A percentile compares a stretch with the other conserved stretches of the same genome.
These are phyloP conservation scores for Boletus tylopilopsis DNA, from an alignment of 768 basidiomycete genomes.

Conservation along the genomic window DNA sequence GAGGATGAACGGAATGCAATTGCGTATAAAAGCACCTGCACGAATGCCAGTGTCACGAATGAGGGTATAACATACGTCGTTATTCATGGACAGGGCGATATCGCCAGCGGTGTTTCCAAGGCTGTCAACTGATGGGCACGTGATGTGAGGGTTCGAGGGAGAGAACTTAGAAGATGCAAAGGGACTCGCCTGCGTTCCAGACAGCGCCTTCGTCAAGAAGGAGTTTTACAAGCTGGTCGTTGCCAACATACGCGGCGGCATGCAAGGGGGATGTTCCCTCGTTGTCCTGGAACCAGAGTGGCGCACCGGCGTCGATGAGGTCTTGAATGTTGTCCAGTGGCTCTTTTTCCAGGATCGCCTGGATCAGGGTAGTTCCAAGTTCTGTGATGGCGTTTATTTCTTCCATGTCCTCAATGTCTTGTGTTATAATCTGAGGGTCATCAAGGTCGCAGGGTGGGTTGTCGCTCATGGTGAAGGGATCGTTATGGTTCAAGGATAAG, in stretches of 20 bases:
- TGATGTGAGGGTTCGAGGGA: neutral
- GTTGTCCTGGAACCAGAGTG: conserved; percentile 87
- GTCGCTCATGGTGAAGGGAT: conserved; percentile 12
- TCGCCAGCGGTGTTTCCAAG: conserved; percentile 84
- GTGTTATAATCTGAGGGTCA: conserved; percentile 12
- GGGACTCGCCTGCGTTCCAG: conserved; percentile 80
- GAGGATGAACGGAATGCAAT: neutral
- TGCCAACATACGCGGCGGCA: conserved; percentile 76
- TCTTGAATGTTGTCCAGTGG: conserved; percentile 42
- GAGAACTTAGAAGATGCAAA: neutral
- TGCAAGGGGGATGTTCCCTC: conserved; percentile 84
- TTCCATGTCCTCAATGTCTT: conserved; percentile 30
- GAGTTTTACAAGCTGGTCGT: conserved; percentile 55
- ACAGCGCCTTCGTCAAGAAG: conserved; percentile 81
- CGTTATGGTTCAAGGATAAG: neutral
- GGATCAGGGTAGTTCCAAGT: conserved; percentile 58
- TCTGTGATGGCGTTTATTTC: conserved; percentile 44
- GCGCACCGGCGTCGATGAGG: conserved; percentile 64
- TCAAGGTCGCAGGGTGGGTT: neutral
- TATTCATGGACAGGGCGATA: conserved; percentile 83
- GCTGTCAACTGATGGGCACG: conserved; percentile 56
- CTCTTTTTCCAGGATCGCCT: conserved; percentile 50
- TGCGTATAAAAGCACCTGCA: conserved; percentile 54
- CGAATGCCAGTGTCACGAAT: conserved; percentile 94
- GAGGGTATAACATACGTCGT: conserved; percentile 63